Conservation (phyloP, 495 filamentous ascomycete genomes). For the Bryoglossum gracile region DNA sequence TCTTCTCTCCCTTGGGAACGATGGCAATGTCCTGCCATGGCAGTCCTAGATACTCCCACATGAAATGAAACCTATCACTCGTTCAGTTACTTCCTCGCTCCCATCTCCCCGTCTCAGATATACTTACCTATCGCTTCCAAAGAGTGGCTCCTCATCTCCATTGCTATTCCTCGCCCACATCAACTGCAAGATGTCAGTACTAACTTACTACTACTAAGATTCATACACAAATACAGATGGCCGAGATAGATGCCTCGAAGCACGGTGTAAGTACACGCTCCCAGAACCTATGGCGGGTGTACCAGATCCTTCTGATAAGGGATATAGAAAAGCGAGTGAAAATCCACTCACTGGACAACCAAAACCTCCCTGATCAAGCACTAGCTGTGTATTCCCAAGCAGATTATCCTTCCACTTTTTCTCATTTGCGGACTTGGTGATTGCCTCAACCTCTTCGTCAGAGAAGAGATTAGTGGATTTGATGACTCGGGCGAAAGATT, state of each 20-base stretch:
- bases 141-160: constrained; percentile 60
- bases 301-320: too few species aligned
- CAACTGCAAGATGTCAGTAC: too few species aligned
- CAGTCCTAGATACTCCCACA: constrained; percentile 22
- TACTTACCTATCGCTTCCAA: constrained; percentile 65
- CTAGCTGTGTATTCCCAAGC: constrained; percentile 49
- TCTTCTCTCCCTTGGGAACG: constrained; percentile 10
- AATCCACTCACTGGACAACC: too few species aligned
- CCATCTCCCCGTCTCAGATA: neutral
- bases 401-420: constrained; percentile 53
- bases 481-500: constrained; percentile 25
- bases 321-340: too few species aligned
- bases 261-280: too few species aligned
- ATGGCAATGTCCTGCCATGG: constrained; percentile 19
- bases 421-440: constrained; percentile 40
- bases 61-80: constrained; percentile 18
- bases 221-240: too few species aligned
- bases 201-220: too few species aligned
- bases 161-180: constrained; percentile 57
- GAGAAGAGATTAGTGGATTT: constrained; percentile 33
- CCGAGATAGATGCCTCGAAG: too few species aligned
- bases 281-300: too few species aligned
- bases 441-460: constrained; percentile 37
- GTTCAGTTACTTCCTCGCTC: neutral
- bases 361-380: constrained; percentile 58